Evolutionary conservation across 1,284 basidiomycete genomes (phyloP).

Genomic region (Puccinia triticina): DNA sequence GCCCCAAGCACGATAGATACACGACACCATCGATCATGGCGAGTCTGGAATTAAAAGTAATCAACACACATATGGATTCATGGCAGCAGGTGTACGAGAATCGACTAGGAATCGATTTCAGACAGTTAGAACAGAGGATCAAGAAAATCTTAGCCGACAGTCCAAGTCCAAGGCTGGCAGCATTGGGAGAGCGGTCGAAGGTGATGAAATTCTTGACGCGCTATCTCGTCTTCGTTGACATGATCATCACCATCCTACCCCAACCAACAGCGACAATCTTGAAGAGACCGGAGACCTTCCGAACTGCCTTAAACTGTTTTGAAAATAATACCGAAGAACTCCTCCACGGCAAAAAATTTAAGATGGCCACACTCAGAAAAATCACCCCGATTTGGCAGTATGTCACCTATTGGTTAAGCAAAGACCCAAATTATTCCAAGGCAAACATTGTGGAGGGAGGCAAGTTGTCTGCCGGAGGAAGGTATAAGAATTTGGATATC

Average conservation of each 20-base stretch:
- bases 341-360: neutral
- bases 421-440: neutral
- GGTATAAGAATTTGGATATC: too few species aligned
- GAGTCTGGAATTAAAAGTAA: too few species aligned
- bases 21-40: too few species aligned
- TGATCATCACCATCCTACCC: constrained; percentile 3
- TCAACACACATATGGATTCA: too few species aligned
- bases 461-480: too few species aligned
- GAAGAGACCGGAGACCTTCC: neutral
- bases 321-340: neutral
- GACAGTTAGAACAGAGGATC: neutral
- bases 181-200: neutral
- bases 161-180: neutral
- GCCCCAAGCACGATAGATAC: too few species aligned
- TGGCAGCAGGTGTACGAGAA: too few species aligned
- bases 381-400: neutral
- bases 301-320: neutral
- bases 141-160: neutral
- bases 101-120: too few species aligned
- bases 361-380: neutral
- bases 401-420: neutral
- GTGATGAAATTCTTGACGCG: neutral
- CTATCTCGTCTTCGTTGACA: neutral
- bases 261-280: neutral
- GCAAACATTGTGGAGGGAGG: neutral